These are phyloP conservation scores for Eucommia ulmoides DNA, from an alignment of 257 asterid species.

Conservation along the genomic window DNA sequence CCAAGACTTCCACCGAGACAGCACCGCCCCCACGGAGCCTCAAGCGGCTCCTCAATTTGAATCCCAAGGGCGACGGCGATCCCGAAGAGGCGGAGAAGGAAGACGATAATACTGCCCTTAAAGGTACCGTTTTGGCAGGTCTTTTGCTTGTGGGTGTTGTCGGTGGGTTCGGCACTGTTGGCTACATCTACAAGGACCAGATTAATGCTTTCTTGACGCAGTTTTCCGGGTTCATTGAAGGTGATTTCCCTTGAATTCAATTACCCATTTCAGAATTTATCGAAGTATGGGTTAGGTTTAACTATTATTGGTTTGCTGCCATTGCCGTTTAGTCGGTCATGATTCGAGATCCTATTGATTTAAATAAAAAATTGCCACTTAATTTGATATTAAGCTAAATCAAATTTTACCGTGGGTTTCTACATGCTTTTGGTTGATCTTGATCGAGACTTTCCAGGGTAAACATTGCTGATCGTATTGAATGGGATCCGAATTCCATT, in stretches of 20 bases:
- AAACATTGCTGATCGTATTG: too few relatives aligned
- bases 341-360: too few relatives aligned
- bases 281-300: too few relatives aligned
- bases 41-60: conserved; percentile 43
- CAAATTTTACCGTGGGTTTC: too few relatives aligned
- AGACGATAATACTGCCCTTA: conserved; percentile 38
- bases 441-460: too few relatives aligned
- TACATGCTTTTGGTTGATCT: too few relatives aligned
- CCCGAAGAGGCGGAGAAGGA: conserved; percentile 20
- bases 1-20: conserved; percentile 43
- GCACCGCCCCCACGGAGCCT: conserved; percentile 66
- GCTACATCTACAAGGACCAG: conserved; percentile 79
- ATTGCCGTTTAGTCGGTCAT: too few relatives aligned
- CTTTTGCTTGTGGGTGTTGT: conserved; percentile 50
- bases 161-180: conserved; percentile 83
- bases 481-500: too few relatives aligned
- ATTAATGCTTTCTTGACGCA: conserved; percentile 58
- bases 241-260: background rate
- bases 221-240: background rate
- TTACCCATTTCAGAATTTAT: too few relatives aligned
- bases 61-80: conserved; percentile 36
- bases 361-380: too few relatives aligned
- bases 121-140: conserved; percentile 74
- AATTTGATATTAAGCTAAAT: too few relatives aligned
- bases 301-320: too few relatives aligned